These are phyloP conservation scores for Cryptosporidium tyzzeri DNA, from an alignment of 169 alveolate species.

Conservation along the genomic window DNA sequence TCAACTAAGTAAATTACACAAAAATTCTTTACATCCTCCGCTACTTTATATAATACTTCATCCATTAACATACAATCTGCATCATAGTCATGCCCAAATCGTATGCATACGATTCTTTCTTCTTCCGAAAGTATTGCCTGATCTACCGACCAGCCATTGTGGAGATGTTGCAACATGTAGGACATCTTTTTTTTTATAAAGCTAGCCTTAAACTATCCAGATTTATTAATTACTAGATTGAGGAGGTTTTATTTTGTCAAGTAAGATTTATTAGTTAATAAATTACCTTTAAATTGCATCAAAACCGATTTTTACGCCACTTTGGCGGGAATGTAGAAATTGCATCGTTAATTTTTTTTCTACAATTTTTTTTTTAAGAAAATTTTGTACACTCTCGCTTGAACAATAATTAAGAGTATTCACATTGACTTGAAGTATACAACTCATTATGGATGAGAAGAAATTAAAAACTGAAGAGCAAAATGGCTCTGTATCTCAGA, in stretches of 20 bases:
- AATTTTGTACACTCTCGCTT: neutral
- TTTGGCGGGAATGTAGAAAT: neutral
- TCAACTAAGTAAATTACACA: constrained; percentile 98
- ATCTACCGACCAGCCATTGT: constrained; percentile 99
- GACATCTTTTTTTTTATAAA: constrained; percentile 87
- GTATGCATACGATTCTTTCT: constrained; percentile 95
- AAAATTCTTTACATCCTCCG: constrained; percentile 95
- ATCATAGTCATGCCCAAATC: constrained; percentile 98
- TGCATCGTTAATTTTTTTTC: neutral
- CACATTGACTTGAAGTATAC: neutral
- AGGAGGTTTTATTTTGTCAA: neutral
- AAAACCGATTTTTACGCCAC: neutral
- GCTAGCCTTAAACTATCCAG: neutral
- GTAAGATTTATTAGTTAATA: neutral
- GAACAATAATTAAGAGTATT: neutral
- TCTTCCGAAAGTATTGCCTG: constrained; percentile 98
- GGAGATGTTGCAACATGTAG: constrained; percentile 97
- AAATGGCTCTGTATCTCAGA: neutral
- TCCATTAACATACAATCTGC: constrained; percentile 98
- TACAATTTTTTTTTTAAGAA: neutral
- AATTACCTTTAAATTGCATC: neutral
- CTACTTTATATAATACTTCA: constrained; percentile 94
- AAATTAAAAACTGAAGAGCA: neutral
- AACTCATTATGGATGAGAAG: neutral
- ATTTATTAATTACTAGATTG: neutral